Conservation (phyloP, 495 filamentous ascomycete species). For the Hypoxylon cercidicola region DNA sequence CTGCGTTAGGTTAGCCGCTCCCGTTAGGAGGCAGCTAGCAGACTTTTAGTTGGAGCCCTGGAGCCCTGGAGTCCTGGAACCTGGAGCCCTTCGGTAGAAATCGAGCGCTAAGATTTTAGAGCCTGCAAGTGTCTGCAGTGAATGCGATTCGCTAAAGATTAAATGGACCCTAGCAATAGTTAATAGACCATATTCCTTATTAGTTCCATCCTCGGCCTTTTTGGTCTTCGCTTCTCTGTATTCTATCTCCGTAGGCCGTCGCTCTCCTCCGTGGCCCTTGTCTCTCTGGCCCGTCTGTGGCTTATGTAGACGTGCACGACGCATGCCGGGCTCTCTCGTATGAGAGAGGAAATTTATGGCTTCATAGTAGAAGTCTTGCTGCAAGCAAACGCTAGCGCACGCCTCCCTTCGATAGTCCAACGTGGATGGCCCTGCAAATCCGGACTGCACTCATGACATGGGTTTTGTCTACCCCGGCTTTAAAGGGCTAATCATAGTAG, state of each 20-base stretch:
- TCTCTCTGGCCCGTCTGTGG: background rate
- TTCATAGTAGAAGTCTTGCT: background rate
- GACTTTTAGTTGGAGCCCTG: conserved; percentile 7
- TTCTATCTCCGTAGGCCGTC: conserved; percentile 24
- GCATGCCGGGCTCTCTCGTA: background rate
- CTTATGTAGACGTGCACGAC: conserved; percentile 1
- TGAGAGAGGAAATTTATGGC: no score
- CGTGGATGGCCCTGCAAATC: conserved; percentile 20
- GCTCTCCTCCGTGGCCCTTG: background rate
- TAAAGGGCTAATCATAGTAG: conserved; percentile 28
- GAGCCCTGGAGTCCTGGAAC: background rate
- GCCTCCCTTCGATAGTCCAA: conserved; percentile 17
- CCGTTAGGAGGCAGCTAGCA: conserved; percentile 2
- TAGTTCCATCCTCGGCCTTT: conserved; percentile 24
- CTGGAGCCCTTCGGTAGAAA: conserved; percentile 33
- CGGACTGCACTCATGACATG: conserved; percentile 27
- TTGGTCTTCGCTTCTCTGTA: conserved; percentile 20
- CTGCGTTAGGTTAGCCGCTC: conserved; percentile 4
- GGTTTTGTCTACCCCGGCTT: conserved; percentile 21
- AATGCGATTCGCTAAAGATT: conserved; percentile 40
- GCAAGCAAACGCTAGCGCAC: conserved; percentile 15
- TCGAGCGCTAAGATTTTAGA: conserved; percentile 35
- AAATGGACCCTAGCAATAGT: conserved; percentile 12
- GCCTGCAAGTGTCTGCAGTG: conserved; percentile 34
- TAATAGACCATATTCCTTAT: conserved; percentile 6